Evolutionary conservation across 2,329 filamentous ascomycete genomes (phyloP), one percentile per base, ranked within the genome.

Genomic region (Fusarium begoniae): DNA sequence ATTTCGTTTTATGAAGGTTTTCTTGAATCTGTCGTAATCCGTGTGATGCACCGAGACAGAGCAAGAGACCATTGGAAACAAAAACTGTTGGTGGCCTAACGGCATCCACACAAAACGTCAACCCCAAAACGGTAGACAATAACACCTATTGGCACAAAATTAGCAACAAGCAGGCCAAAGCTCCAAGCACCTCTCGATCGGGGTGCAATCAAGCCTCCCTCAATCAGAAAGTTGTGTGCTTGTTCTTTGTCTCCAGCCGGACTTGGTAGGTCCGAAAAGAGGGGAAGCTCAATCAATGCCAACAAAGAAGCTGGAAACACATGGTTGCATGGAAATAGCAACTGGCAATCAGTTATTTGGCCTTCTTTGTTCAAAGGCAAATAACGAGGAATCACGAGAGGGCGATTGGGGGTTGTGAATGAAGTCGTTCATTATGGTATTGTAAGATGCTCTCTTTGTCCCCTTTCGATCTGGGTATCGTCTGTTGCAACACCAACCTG

Each of bases 71-170:
- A 6, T 41, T n/a, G 35, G 20, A 28, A 24, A 8, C 30, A 26
- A 54, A 15, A 18, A 28, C 17, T 6, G 11, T 60, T 44, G 12
- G 28, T n/a, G n/a, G n/a, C n/a, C n/a, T n/a, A n/a, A n/a, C n/a
- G n/a, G n/a, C n/a, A 47, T 35, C 26, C 15, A 20, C 24, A 24
- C 13, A 61, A 43, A 18, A n/a, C 11, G 26, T 40, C 55, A 32
- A 53, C 35, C 71, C 69, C 26, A 38, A 76, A 66, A 18, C 14
- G 63, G 66, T 55, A 40, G 32, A 73, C 66, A 76, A 76, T 76
- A 75, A 45, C 40, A 44, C n/a, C 62, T 60, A 32, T 30, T 38
- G 17, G 28, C 28, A 66, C 50, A 63, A 64, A 75, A 57, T 73
- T 75, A 75, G 73, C 44, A 64, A 62, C 47, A 17, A 32, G 15